Percentiles rank a stretch among this genome's conserved stretches.
These are phyloP conservation scores for Lentinula boryana DNA, from an alignment of 768 basidiomycete species.

Conservation along the genomic window DNA sequence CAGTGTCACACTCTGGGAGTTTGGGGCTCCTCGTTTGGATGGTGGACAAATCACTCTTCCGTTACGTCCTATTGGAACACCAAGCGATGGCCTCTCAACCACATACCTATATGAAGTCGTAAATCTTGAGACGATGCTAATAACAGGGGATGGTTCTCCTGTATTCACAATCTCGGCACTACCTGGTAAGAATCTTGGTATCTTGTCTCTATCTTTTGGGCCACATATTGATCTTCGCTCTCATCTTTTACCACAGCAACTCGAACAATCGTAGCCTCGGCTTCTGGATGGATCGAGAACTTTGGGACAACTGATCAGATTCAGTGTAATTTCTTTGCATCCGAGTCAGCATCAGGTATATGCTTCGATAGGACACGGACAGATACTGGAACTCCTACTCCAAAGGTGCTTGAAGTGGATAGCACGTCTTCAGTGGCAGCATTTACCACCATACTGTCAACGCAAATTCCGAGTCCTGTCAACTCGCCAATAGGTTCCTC, in stretches of 20 bases:
- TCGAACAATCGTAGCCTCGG: neutral
- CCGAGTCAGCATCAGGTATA: neutral
- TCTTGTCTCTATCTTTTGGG: neutral
- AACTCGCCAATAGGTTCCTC: neutral
- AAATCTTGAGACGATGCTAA: neutral
- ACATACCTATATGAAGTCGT: slow-evolving; percentile 1
- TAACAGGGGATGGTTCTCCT: neutral
- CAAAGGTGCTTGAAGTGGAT: neutral
- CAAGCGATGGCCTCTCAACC: neutral
- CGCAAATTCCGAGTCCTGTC: neutral
- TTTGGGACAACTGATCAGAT: neutral
- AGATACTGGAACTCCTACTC: neutral
- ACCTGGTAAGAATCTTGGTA: neutral
- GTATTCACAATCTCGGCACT: neutral
- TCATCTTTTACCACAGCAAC: neutral
- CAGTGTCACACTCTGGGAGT: neutral
- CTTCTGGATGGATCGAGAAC: neutral
- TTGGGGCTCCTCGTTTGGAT: neutral
- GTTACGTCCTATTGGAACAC: neutral
- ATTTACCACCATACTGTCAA: neutral
- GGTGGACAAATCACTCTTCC: neutral
- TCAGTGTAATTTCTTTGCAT: neutral
- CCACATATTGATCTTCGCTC: neutral
- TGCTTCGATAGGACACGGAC: neutral
- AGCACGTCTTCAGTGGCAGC: neutral